Base-by-base conservation (phyloP, 225 moss, liverwort and hornwort genomes). In the Straminergon stramineum region DNA sequence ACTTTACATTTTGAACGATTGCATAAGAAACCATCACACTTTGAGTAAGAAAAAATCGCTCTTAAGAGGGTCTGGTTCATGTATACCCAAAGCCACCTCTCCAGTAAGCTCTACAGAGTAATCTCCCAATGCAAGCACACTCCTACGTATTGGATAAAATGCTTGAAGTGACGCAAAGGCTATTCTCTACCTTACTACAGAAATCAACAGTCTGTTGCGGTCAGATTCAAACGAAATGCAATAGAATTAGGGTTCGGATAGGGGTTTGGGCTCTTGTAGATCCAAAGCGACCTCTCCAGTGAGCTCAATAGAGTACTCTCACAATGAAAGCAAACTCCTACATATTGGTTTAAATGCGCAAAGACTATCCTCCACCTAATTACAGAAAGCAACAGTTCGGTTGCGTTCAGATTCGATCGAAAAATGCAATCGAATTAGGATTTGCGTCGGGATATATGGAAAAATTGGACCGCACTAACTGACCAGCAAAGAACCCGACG, bases 401-500 rank as follows among this genome's bases (percentile, higher is more conserved):
- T 9, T 81, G 61, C 61, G 19, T 28, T 81, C 41, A 60, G 28
- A 28, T 60, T 60, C 60, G 18, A 11, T 28, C 39, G 22, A 77
- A 27, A 60, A 81, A 41, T 61, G 26, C 60, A 81, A 81, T 41
- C 30, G 20, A 69, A 61, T 81, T 39, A 61, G 61, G 61, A 43
- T 31, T 4, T 81, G 18, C 41, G 7, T 39, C 18, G 4, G 61
- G 60, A 31, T 1, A 19, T 13, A 37, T 37, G 79, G 55, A 79
- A 78, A 55, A 79, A 10, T 26, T 10, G 21, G 7, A 13, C 17
- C 34, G 24, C 76, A 52, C 37, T 56, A 56, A 37, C 71, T 71
- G 37, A 88, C 95, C 95, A 90, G 94, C 94, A 71, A 97, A 95
- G 88, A 94, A 97, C 70, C 95, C 97, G 51, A 98, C 85, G 18